phyloP scores from a whole-genome alignment of 129 eudicot species.

The Dittrichia graveolens region DNA sequence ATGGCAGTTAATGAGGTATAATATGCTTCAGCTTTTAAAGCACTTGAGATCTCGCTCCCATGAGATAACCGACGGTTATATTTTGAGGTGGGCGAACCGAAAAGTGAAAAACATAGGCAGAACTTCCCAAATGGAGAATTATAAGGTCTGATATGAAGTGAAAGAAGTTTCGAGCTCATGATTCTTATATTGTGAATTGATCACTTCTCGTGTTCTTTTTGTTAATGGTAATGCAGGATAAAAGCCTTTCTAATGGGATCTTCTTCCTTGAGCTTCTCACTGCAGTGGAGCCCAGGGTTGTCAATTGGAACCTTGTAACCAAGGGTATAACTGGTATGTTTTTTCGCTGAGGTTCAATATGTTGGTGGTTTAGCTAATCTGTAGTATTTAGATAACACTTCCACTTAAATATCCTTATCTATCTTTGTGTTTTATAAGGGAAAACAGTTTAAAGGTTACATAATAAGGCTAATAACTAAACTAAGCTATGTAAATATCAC shows the following conservation, averaged over 20 bases:
- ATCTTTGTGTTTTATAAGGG: background rate
- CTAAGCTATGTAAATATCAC: background rate
- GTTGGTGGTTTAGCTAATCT: background rate
- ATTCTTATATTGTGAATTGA: conserved; percentile 6
- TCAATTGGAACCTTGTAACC: conserved; percentile 93
- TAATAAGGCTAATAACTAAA: background rate
- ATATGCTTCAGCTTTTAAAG: conserved; percentile 91
- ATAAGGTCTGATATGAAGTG: conserved; percentile 50
- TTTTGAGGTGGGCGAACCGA: conserved; percentile 80
- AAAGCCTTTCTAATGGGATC: conserved; percentile 76
- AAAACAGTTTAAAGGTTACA: background rate
- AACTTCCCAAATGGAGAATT: conserved; percentile 75
- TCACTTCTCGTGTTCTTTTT: conserved; percentile 1
- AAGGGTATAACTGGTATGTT: conserved; percentile 85
- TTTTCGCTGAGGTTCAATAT: conserved; percentile 2
- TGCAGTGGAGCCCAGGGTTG: conserved; percentile 94
- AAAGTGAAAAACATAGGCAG: conserved; percentile 80
- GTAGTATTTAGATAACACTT: background rate
- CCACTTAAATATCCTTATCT: background rate
- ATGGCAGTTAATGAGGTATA: conserved; percentile 96
- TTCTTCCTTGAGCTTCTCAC: conserved; percentile 94
- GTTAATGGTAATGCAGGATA: conserved; percentile 54
- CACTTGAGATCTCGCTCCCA: conserved; percentile 78
- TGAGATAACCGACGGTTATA: conserved; percentile 80
- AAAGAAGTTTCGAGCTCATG: background rate